phyloP scores from a whole-genome alignment of 2,329 filamentous ascomycete species.

The Talaromyces sp. region DNA sequence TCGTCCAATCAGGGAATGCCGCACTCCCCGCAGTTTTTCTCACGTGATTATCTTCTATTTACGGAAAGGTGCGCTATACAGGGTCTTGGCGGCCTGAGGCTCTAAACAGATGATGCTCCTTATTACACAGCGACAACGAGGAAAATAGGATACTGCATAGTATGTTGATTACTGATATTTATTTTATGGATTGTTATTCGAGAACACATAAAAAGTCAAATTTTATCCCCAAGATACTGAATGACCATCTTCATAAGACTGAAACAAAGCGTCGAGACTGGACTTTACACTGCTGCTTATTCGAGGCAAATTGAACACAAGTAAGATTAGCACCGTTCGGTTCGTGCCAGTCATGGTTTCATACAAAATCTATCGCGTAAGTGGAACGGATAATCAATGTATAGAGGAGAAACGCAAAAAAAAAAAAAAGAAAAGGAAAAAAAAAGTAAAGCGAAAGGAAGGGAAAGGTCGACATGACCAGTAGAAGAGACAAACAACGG shows the following conservation, averaged over 20 bases:
- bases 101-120: background rate
- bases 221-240: too few relatives aligned
- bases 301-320: background rate
- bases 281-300: too few relatives aligned
- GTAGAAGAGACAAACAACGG: background rate
- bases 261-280: too few relatives aligned
- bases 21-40: background rate
- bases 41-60: background rate
- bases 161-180: too few relatives aligned
- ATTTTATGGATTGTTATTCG: background rate
- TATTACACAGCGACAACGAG: too few relatives aligned
- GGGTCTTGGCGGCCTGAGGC: background rate
- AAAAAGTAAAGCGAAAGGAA: background rate
- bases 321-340: background rate
- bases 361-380: slow-evolving; percentile 1
- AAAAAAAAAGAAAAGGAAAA: background rate
- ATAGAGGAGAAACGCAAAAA: background rate
- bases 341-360: slow-evolving; percentile 3
- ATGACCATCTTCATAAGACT: too few relatives aligned
- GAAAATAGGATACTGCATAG: too few relatives aligned
- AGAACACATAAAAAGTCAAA: background rate
- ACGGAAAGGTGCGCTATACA: background rate
- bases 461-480: background rate
- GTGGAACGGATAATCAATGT: background rate
- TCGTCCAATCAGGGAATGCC: slow-evolving; percentile 1